Conservation (phyloP, 345 rosid species). For the Turnera subulata region DNA sequence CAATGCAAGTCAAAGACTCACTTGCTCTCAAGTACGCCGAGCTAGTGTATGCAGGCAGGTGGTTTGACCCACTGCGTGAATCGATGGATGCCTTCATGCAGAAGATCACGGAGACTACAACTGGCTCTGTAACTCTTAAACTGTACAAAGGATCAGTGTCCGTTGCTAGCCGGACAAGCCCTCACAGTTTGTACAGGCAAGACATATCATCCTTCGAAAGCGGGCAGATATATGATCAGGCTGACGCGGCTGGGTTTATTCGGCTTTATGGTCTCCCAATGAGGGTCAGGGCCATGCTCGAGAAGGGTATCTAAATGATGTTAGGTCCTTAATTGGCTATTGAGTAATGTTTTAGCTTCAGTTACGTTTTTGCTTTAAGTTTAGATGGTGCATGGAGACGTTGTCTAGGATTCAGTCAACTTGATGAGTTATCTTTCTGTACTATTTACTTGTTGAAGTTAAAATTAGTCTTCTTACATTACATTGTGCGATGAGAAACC, state of each 20-base stretch:
- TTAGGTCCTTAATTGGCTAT: neutral
- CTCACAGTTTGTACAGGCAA: slow-evolving; percentile 72
- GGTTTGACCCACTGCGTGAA: slow-evolving; percentile 87
- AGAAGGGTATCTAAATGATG: slow-evolving; percentile 41
- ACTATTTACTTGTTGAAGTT: neutral
- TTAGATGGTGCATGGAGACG: neutral
- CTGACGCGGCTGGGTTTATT: slow-evolving; percentile 88
- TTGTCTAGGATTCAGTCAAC: neutral
- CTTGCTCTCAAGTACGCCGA: slow-evolving; percentile 85
- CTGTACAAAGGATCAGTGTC: slow-evolving; percentile 74
- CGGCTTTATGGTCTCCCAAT: slow-evolving; percentile 76
- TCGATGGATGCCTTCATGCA: slow-evolving; percentile 87
- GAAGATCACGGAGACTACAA: slow-evolving; percentile 69
- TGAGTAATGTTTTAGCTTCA: neutral
- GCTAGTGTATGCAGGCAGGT: slow-evolving; percentile 88
- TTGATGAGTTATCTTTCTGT: neutral
- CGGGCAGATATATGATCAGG: slow-evolving; percentile 79
- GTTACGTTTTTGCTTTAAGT: neutral
- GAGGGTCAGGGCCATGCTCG: slow-evolving; percentile 81
- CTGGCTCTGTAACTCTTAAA: slow-evolving; percentile 67
- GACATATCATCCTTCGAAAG: slow-evolving; percentile 89
- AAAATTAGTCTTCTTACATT: neutral
- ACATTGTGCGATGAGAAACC: neutral
- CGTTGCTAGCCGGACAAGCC: slow-evolving; percentile 62
- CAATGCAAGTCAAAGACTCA: slow-evolving; percentile 71